Evolutionary conservation across 345 rosid species (phyloP).

Genomic region (Pseudoturritis turrita): DNA sequence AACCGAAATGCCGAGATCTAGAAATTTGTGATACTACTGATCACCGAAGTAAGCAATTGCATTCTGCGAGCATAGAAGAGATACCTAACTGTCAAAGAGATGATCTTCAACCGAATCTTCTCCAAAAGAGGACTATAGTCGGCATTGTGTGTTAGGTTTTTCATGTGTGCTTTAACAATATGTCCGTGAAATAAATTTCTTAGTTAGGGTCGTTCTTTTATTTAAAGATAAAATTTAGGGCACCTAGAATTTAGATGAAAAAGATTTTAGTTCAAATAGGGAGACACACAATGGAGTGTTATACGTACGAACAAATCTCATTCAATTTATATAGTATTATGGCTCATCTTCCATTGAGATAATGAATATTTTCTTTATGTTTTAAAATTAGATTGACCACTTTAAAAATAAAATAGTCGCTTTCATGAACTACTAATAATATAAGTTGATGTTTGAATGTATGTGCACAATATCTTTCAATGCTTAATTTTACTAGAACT

Average conservation of each 20-base stretch:
- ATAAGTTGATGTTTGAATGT: conserved; percentile 19
- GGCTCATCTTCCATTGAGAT: background rate
- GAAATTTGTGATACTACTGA: no score
- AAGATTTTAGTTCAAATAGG: background rate
- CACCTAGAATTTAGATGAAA: background rate
- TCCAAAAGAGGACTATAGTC: no score
- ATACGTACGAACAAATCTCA: background rate
- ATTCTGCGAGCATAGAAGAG: no score
- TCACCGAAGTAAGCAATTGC: no score
- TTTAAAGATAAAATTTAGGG: no score
- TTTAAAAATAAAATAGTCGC: background rate
- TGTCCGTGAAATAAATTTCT: no score
- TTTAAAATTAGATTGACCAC: background rate
- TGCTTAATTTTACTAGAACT: conserved; percentile 4
- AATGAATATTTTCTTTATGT: background rate
- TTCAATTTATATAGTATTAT: background rate
- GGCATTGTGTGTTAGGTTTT: no score
- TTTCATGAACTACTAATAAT: conserved; percentile 24
- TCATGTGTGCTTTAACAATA: no score
- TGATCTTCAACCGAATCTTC: no score
- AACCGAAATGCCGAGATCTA: no score
- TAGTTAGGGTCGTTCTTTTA: no score
- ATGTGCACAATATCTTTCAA: background rate
- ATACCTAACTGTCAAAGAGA: no score
- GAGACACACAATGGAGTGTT: background rate